Conservation (phyloP, 2,329 filamentous ascomycete species). For the Fusarium setosum region DNA sequence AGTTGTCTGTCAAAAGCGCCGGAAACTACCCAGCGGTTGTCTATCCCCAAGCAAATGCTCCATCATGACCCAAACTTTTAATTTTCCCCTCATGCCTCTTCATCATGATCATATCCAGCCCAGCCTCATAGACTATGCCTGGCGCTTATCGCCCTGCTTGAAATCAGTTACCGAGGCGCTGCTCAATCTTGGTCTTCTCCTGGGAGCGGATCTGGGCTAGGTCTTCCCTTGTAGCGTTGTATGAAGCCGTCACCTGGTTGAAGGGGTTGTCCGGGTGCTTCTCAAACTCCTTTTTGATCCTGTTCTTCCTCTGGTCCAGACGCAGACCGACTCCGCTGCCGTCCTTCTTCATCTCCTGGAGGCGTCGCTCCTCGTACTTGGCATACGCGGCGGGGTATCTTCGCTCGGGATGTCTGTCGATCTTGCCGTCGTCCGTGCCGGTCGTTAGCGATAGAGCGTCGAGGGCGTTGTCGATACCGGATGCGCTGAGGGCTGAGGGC, state of each 20-base stretch:
- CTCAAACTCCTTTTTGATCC: slow-evolving; percentile 92
- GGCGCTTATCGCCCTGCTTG: not conserved
- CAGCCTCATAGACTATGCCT: too few relatives aligned
- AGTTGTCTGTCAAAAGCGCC: slow-evolving; percentile 2
- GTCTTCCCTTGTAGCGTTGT: slow-evolving; percentile 85
- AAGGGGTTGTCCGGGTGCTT: slow-evolving; percentile 96
- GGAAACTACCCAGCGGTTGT: slow-evolving; percentile 27
- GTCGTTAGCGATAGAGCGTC: slow-evolving; percentile 80
- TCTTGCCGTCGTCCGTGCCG: slow-evolving; percentile 69
- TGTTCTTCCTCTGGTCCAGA: slow-evolving; percentile 84
- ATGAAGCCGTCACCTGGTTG: slow-evolving; percentile 82
- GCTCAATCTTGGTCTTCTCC: slow-evolving; percentile 82
- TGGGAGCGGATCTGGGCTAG: slow-evolving; percentile 71
- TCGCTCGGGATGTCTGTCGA: slow-evolving; percentile 90
- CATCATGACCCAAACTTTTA: slow-evolving; percentile 18
- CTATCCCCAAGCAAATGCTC: slow-evolving; percentile 31
- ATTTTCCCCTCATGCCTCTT: slow-evolving; percentile 1
- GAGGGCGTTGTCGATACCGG: slow-evolving; percentile 92
- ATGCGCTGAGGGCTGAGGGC: slow-evolving; percentile 76
- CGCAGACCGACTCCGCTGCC: slow-evolving; percentile 78
- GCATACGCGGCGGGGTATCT: slow-evolving; percentile 88
- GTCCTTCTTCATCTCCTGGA: slow-evolving; percentile 88
- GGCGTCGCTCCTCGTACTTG: slow-evolving; percentile 81
- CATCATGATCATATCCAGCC: slow-evolving; percentile 1
- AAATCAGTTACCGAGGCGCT: slow-evolving; percentile 63